Conservation (phyloP, 345 rosid species). For the Sonneratia alba region DNA sequence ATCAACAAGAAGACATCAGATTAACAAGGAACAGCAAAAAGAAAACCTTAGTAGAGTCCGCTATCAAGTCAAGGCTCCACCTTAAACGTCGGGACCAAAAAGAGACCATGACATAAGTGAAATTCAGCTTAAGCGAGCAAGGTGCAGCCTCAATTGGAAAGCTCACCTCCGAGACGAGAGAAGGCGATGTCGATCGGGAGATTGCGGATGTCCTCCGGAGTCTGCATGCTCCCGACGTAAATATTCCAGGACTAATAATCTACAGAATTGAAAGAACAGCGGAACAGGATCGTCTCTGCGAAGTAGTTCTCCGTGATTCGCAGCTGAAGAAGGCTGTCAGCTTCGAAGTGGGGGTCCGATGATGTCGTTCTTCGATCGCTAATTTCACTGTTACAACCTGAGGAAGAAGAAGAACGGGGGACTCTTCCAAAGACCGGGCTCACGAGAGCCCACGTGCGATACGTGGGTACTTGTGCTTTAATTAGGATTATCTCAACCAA, state of each 20-base stretch:
- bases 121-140: background rate
- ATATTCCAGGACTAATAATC: background rate
- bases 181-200: slow-evolving; percentile 92
- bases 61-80: background rate
- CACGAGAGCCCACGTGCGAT: background rate
- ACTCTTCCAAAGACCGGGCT: background rate
- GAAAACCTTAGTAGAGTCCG: background rate
- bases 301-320: background rate
- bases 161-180: slow-evolving; percentile 84
- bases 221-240: slow-evolving; percentile 31
- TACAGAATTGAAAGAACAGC: background rate
- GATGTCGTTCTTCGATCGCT: background rate
- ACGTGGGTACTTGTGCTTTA: no score
- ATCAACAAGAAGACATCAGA: background rate
- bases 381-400: background rate
- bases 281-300: background rate
- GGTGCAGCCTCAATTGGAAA: background rate
- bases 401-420: background rate
- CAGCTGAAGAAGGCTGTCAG: slow-evolving; percentile 1
- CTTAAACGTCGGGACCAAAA: background rate
- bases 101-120: background rate
- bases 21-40: background rate
- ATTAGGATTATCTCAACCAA: no score
- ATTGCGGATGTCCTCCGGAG: slow-evolving; percentile 60
- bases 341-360: background rate